These are phyloP conservation scores for Penicillium robsamsonii DNA, from an alignment of 495 filamentous ascomycete species.

Conservation along the genomic window DNA sequence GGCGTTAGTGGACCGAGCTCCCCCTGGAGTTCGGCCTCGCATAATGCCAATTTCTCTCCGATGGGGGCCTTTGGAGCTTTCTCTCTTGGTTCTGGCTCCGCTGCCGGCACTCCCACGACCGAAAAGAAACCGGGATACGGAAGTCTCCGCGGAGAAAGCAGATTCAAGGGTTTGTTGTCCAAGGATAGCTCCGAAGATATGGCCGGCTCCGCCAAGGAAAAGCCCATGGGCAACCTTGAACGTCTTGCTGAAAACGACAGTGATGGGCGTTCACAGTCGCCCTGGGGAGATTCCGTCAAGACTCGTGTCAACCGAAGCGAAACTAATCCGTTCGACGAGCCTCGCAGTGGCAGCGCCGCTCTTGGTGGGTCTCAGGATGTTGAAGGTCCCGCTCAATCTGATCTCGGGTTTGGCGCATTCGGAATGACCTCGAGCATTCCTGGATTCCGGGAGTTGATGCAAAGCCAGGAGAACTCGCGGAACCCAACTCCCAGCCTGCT, in stretches of 20 bases:
- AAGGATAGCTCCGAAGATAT: conserved; percentile 73
- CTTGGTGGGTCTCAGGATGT: conserved; percentile 74
- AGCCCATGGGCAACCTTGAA: conserved; percentile 50
- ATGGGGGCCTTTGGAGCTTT: conserved; percentile 91
- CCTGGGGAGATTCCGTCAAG: conserved; percentile 52
- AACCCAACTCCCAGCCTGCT: conserved; percentile 56
- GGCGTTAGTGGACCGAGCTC: conserved; percentile 55
- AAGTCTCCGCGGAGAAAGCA: conserved; percentile 70
- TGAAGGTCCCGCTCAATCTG: conserved; percentile 55
- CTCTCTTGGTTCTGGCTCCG: conserved; percentile 53
- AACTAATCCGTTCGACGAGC: conserved; percentile 78
- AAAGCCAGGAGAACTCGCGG: conserved; percentile 55
- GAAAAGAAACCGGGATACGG: conserved; percentile 72
- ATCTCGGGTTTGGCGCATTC: conserved; percentile 60
- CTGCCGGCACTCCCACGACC: conserved; percentile 47
- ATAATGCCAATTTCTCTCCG: conserved; percentile 58
- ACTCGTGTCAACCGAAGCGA: conserved; percentile 62
- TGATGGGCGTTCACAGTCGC: conserved; percentile 45
- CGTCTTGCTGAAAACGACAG: conserved; percentile 53
- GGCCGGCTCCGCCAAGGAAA: conserved; percentile 51
- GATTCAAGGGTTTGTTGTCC: conserved; percentile 78
- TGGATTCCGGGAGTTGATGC: conserved; percentile 62
- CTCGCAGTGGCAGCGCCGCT: conserved; percentile 70
- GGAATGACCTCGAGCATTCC: conserved; percentile 77
- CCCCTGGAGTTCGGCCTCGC: conserved; percentile 64